These are phyloP conservation scores for Chaetomiaceae sp. DNA, from an alignment of 2,329 filamentous ascomycete genomes.

Conservation along the genomic window DNA sequence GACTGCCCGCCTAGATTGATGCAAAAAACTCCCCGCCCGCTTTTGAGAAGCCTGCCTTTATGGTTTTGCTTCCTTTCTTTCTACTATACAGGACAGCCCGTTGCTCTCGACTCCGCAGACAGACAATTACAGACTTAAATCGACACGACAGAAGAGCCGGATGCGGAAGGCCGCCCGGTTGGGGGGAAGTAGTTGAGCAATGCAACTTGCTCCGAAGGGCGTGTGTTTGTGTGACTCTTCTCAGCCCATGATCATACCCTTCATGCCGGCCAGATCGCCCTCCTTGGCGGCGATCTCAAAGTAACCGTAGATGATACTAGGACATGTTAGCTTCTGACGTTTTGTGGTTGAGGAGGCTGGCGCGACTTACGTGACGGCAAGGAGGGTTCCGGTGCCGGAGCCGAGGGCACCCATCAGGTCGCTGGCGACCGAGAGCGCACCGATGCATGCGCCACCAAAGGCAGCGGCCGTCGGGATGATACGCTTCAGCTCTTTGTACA, in stretches of 20 bases:
- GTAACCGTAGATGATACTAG: conserved; percentile 96
- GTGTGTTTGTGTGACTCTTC: not conserved
- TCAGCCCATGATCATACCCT: conserved; percentile 69
- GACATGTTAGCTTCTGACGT: conserved; percentile 32
- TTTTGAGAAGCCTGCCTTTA: conserved; percentile 26
- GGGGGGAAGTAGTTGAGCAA: not conserved
- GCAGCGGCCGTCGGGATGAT: conserved; percentile 97
- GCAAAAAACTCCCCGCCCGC: conserved; percentile 20
- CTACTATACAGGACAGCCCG: conserved; percentile 25
- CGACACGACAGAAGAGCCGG: conserved; percentile 17
- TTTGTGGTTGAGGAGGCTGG: not conserved
- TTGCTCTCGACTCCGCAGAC: conserved; percentile 15
- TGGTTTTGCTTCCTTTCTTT: conserved; percentile 21
- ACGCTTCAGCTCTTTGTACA: conserved; percentile 99
- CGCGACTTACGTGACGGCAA: conserved; percentile 86
- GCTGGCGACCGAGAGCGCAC: conserved; percentile 89
- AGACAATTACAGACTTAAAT: conserved; percentile 21
- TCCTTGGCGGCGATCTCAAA: conserved; percentile 99
- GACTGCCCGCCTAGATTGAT: conserved; percentile 24
- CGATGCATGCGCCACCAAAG: conserved; percentile 98
- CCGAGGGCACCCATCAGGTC: conserved; percentile 94
- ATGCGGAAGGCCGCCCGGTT: conserved; percentile 7
- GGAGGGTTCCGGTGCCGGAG: conserved; percentile 93
- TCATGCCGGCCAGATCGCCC: conserved; percentile 83
- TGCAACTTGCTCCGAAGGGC: not conserved